Base-by-base conservation (phyloP, 495 filamentous ascomycete species). In the Trichoderma virens region DNA sequence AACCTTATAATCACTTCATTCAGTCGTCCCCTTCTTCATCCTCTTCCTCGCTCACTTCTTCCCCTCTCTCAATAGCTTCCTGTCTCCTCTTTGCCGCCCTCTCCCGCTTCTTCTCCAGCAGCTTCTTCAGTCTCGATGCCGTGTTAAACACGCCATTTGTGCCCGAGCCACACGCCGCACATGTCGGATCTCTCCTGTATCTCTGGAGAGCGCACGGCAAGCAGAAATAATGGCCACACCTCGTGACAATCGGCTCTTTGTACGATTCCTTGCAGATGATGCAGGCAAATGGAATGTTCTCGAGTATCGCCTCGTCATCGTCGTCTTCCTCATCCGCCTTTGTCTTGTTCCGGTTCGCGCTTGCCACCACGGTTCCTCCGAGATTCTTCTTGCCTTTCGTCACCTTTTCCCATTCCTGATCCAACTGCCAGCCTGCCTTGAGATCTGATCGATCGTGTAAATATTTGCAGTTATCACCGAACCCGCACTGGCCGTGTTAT, bases 201-300 rank as follows among this genome's bases (percentile, higher is more conserved):
- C 91, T 74, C 69, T 89, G 82, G 67, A 98, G 75, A 38, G 93
- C 94, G 72, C 95, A 98, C 0, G 78, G 77, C 71, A 97, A 89
- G 74, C 94, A 98, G 67, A 98, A 98, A 70, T 97, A 98, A 73
- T 98, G 95, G 5, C 91, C 88, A 65, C 95, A 98, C 67, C 90
- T 89, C 35, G 94, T 98, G 14, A 93, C 78, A 23, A 98, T 86
- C 2, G 94, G 92, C 59, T 85, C 78, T 67, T 86, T 88, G 74
- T 98, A 98, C 9, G 86, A 75, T 47, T 85, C 85, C 70, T 86
- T 86, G 79, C 94, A 98, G 65, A 98, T 90, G 66, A 97, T 86
- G 71, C 94, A 98, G n/a, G 86, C 91, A 71, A 98, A 98, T 0
- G 94, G 94, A 34, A 98, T 97, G 64, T 85, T 88, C 72, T 95